These are phyloP conservation scores for Biscutella auriculata DNA, from an alignment of 441 rosid species.

Conservation along the genomic window DNA sequence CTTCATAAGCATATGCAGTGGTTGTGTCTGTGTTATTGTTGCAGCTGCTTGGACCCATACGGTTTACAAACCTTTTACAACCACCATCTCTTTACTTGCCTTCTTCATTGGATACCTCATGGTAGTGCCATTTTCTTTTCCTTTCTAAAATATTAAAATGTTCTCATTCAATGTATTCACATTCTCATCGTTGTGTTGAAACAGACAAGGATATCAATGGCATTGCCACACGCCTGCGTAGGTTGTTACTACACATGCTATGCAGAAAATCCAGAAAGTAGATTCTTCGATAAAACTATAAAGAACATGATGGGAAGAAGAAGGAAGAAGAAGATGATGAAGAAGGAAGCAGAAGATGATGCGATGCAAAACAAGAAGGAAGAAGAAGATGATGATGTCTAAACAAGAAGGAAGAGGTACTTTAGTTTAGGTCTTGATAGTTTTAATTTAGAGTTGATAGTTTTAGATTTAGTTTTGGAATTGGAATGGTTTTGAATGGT, in stretches of 20 bases:
- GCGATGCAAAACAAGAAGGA: too few relatives aligned
- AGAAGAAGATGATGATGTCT: too few relatives aligned
- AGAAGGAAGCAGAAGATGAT: too few relatives aligned
- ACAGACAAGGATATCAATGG: constrained; percentile 98
- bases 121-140: constrained; percentile 38
- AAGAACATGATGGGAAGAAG: too few relatives aligned
- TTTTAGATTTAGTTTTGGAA: too few relatives aligned
- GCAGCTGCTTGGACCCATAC: constrained; percentile 75
- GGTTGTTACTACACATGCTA: constrained; percentile 89
- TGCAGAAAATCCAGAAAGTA: constrained; percentile 67
- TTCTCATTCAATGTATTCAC: background rate
- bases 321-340: too few relatives aligned
- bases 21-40: constrained; percentile 67
- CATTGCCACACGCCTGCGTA: constrained; percentile 89
- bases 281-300: constrained; percentile 61
- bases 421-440: too few relatives aligned
- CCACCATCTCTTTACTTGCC: constrained; percentile 61
- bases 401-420: too few relatives aligned
- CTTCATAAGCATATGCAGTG: constrained; percentile 92
- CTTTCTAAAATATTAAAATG: background rate
- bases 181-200: constrained; percentile 14
- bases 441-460: too few relatives aligned
- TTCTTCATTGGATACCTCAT: constrained; percentile 81
- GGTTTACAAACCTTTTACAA: constrained; percentile 54
- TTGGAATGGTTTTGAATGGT: too few relatives aligned